These are phyloP conservation scores for Wickerhamomyces rabaulensis DNA, from an alignment of 805 yeast genomes.

Conservation along the genomic window DNA sequence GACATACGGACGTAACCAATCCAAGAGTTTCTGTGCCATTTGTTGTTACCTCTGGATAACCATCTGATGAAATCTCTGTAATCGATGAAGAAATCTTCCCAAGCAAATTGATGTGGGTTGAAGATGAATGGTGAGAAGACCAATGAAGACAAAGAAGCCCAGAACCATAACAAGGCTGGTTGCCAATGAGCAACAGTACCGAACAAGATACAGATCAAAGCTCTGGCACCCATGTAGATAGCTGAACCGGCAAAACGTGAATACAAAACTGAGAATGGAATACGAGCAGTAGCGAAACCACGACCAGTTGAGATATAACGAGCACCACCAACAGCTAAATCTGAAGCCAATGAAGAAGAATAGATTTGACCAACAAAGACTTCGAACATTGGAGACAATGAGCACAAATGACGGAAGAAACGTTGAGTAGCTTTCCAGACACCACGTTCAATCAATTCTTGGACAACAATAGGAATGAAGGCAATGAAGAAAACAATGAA, in stretches of 20 bases:
- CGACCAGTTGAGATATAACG: conserved; percentile 83
- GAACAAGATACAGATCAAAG: conserved; percentile 63
- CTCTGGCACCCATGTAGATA: conserved; percentile 80
- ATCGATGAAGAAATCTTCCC: conserved; percentile 94
- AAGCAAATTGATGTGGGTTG: conserved; percentile 97
- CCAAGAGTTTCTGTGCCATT: conserved; percentile 88
- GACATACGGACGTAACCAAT: conserved; percentile 77
- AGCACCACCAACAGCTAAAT: conserved; percentile 80
- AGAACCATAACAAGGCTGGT: conserved; percentile 93
- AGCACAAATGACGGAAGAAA: conserved; percentile 60
- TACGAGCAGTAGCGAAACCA: conserved; percentile 80
- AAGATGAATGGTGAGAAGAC: conserved; percentile 89
- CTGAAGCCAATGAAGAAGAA: conserved; percentile 64
- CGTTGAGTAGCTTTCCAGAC: conserved; percentile 69
- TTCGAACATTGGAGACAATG: conserved; percentile 77
- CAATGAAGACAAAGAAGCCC: conserved; percentile 87
- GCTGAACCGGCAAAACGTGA: conserved; percentile 79
- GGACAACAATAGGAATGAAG: conserved; percentile 71
- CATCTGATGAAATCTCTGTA: conserved; percentile 90
- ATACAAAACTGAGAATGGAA: conserved; percentile 68
- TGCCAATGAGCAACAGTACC: conserved; percentile 85
- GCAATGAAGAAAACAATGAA: conserved; percentile 80
- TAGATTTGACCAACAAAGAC: conserved; percentile 79
- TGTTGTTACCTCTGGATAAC: conserved; percentile 87
- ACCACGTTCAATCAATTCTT: conserved; percentile 80